Percentiles rank a stretch among this genome's conserved stretches.
Conservation (phyloP, 148 eudicot species). For the Chenopodium quinoa region DNA sequence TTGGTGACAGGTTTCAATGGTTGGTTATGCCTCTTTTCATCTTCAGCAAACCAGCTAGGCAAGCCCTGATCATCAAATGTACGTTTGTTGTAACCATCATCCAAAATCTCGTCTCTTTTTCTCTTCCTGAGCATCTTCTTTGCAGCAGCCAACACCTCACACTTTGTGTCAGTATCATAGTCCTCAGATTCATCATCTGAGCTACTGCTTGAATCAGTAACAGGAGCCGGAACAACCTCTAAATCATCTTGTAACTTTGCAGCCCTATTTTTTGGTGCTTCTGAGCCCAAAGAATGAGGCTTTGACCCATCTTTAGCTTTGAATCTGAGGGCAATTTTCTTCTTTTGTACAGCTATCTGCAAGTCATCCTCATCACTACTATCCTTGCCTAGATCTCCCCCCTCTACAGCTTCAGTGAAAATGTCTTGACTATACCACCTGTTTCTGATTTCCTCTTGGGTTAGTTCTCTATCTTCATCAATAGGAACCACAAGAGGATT, state of each 20-base stretch:
- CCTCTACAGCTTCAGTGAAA: slow-evolving; percentile 63
- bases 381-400: slow-evolving; percentile 43
- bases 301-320: slow-evolving; percentile 28
- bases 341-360: slow-evolving; percentile 38
- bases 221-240: slow-evolving; percentile 87
- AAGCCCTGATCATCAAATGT: slow-evolving; percentile 56
- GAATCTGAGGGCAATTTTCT: slow-evolving; percentile 25
- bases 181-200: slow-evolving; percentile 77
- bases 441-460: slow-evolving; percentile 61
- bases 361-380: slow-evolving; percentile 71
- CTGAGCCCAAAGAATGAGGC: not conserved
- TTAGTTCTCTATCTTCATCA: slow-evolving; percentile 42
- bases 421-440: slow-evolving; percentile 77
- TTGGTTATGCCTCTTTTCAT: slow-evolving; percentile 54
- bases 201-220: slow-evolving; percentile 72
- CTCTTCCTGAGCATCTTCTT: slow-evolving; percentile 80
- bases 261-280: slow-evolving; percentile 28
- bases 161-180: slow-evolving; percentile 59
- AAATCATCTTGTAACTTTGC: slow-evolving; percentile 56
- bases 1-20: slow-evolving; percentile 70
- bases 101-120: slow-evolving; percentile 61
- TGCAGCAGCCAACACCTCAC: slow-evolving; percentile 71
- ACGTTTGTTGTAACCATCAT: slow-evolving; percentile 81
- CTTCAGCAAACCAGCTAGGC: slow-evolving; percentile 82
- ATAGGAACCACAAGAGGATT: slow-evolving; percentile 86